Conservation (phyloP, 495 filamentous ascomycete genomes). For the Aspergillus egyptiacus region DNA sequence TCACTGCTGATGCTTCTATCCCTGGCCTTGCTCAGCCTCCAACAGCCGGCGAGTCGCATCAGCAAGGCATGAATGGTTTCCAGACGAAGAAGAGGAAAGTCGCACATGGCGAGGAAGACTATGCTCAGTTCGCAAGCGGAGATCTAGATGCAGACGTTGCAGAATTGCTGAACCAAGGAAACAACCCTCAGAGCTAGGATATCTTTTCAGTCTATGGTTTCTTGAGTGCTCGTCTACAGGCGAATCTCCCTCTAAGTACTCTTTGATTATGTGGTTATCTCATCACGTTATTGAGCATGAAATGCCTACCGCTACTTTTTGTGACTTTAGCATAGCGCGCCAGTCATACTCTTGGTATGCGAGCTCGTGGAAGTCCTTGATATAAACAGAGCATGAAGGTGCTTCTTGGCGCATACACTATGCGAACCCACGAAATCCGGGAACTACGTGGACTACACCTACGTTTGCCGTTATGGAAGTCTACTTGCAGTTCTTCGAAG, state of each 20-base stretch:
- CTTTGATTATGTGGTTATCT: too few relatives aligned
- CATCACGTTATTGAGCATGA: neutral
- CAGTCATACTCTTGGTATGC: too few relatives aligned
- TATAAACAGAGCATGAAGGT: too few relatives aligned
- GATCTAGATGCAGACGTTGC: constrained; percentile 78
- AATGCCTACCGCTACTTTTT: neutral
- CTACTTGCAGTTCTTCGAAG: too few relatives aligned
- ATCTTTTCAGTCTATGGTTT: neutral
- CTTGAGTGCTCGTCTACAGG: neutral
- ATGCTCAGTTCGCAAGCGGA: constrained; percentile 59
- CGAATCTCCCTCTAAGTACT: neutral
- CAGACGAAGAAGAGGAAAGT: constrained; percentile 69
- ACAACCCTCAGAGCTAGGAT: constrained; percentile 11
- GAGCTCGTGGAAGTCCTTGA: too few relatives aligned
- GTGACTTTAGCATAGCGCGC: neutral
- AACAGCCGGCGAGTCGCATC: constrained; percentile 34
- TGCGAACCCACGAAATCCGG: too few relatives aligned
- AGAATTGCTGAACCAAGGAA: constrained; percentile 63
- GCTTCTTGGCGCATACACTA: too few relatives aligned
- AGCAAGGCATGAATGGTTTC: constrained; percentile 32
- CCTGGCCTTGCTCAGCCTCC: constrained; percentile 40
- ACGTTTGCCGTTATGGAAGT: too few relatives aligned
- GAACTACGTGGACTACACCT: too few relatives aligned
- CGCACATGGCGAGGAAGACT: constrained; percentile 60
- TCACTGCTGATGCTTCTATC: constrained; percentile 38